These are phyloP conservation scores for Coemansia biformis DNA, from an alignment of 192 early-diverging fungal genomes.

Conservation along the genomic window DNA sequence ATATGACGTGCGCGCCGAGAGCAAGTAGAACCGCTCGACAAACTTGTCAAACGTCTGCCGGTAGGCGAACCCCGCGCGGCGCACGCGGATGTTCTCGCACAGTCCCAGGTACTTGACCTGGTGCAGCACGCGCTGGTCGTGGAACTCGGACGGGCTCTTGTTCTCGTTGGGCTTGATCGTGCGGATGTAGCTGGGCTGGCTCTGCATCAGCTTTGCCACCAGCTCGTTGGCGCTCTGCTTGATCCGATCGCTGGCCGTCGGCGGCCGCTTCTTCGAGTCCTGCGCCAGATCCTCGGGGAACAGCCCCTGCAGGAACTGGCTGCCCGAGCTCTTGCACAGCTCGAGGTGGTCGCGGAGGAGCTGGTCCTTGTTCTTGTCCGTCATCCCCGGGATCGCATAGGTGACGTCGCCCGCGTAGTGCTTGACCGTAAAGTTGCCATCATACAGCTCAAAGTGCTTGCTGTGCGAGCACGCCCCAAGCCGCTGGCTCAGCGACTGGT, in stretches of 20 bases:
- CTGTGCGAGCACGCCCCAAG: constrained; percentile 62
- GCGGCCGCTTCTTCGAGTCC: constrained; percentile 91
- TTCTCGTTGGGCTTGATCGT: constrained; percentile 98
- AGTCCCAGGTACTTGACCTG: constrained; percentile 96
- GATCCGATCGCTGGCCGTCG: constrained; percentile 95
- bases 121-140: constrained; percentile 87
- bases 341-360: constrained; percentile 89
- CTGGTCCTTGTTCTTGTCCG: constrained; percentile 97
- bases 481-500: constrained; percentile 66
- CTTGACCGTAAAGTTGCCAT: constrained; percentile 72
- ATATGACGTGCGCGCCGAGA: constrained; percentile 72
- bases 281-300: constrained; percentile 91
- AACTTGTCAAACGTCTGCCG: constrained; percentile 89
- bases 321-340: constrained; percentile 73
- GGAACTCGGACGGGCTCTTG: constrained; percentile 87
- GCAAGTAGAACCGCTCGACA: constrained; percentile 69
- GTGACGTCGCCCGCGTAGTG: constrained; percentile 98
- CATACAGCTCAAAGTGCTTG: constrained; percentile 68
- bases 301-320: constrained; percentile 68
- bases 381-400: constrained; percentile 88
- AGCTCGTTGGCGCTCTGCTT: constrained; percentile 79
- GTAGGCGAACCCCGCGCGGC: constrained; percentile 97
- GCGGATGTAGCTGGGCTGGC: constrained; percentile 92
- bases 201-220: constrained; percentile 90
- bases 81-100: constrained; percentile 95